A percentile compares a stretch with the other conserved stretches of the same genome.
Conservation (phyloP, 176 grass and related monocot species). For the Oryza glumipatula region DNA sequence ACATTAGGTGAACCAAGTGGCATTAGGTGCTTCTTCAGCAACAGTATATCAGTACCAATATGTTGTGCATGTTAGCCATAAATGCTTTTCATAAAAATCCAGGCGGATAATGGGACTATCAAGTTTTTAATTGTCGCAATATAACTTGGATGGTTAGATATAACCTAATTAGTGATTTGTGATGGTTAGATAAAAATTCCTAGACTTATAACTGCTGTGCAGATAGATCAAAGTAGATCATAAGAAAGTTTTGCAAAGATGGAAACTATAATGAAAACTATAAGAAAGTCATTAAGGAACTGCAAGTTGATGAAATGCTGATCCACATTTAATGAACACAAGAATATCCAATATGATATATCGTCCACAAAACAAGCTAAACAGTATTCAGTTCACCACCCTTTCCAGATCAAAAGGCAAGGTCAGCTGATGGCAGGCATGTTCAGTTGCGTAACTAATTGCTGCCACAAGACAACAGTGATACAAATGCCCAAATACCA, state of each 20-base stretch:
- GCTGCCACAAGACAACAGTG: neutral
- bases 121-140: neutral
- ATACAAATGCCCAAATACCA: neutral
- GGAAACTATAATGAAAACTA: neutral
- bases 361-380: neutral
- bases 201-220: neutral
- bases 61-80: neutral
- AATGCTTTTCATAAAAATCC: slow-evolving; percentile 18
- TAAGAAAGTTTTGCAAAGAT: neutral
- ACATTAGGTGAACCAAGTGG: neutral
- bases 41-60: slow-evolving; percentile 6
- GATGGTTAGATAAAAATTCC: neutral
- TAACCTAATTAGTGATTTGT: neutral
- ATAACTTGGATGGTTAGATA: neutral
- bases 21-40: neutral
- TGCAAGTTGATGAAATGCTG: neutral
- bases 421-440: neutral
- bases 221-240: neutral
- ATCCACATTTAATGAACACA: neutral
- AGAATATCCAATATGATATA: slow-evolving; percentile 5
- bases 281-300: neutral
- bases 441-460: neutral
- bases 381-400: neutral
- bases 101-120: neutral
- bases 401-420: neutral